phyloP scores from a whole-genome alignment of 352 stramenopile species.

The Phytopythium litorale region DNA sequence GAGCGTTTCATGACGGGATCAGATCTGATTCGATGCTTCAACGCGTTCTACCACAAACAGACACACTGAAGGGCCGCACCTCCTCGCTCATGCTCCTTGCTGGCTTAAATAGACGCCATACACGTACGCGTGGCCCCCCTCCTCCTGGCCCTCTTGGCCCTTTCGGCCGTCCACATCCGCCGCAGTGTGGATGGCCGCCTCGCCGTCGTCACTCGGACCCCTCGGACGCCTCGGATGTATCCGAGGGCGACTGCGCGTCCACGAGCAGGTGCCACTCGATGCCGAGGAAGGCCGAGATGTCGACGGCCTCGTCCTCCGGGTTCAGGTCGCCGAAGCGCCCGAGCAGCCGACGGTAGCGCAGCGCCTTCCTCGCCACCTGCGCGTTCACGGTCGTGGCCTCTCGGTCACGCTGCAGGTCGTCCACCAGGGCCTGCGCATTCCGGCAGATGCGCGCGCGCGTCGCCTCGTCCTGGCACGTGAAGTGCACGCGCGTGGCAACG shows the following conservation, averaged over 20 bases:
- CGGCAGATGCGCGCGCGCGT: conserved; percentile 28
- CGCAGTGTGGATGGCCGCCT: neutral
- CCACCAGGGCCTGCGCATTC: conserved; percentile 30
- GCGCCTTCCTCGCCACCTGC: conserved; percentile 30
- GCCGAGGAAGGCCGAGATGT: conserved; percentile 37
- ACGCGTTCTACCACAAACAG: too few relatives aligned
- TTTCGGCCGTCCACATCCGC: neutral
- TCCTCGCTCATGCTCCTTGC: neutral
- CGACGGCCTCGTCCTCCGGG: conserved; percentile 27
- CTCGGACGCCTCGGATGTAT: neutral
- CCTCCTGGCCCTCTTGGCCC: too few relatives aligned
- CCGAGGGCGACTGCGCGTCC: neutral
- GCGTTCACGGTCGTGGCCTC: conserved; percentile 22
- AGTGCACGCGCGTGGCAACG: conserved; percentile 16
- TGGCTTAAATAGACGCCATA: conserved; percentile 4
- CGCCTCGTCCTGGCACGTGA: conserved; percentile 37
- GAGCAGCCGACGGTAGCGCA: conserved; percentile 35
- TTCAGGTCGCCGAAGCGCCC: conserved; percentile 27
- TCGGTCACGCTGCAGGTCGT: conserved; percentile 27
- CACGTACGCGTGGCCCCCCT: too few relatives aligned
- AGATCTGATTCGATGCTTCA: too few relatives aligned
- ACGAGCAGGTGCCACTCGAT: conserved; percentile 30
- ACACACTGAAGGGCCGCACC: too few relatives aligned
- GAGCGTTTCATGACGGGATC: too few relatives aligned
- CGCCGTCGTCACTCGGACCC: neutral